These are phyloP conservation scores for Chaetomium strumarium DNA, from an alignment of 2,329 filamentous ascomycete species.

Conservation along the genomic window DNA sequence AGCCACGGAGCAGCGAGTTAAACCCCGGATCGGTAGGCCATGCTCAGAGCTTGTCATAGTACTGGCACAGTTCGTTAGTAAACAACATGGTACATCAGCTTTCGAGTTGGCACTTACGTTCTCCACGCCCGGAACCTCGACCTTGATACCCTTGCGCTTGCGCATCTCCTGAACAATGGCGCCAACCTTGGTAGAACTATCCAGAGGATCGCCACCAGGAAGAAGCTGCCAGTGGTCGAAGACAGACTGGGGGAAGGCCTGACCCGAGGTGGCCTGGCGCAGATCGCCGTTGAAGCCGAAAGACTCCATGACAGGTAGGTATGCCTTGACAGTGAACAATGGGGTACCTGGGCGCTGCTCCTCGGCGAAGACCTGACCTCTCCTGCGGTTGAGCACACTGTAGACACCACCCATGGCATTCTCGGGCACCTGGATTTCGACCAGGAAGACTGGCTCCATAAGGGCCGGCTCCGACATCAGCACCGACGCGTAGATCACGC, in stretches of 20 bases:
- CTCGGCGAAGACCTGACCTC: slow-evolving; percentile 99
- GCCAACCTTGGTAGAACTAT: slow-evolving; percentile 75
- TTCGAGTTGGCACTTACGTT: slow-evolving; percentile 65
- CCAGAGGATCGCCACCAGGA: slow-evolving; percentile 87
- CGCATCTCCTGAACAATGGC: slow-evolving; percentile 81
- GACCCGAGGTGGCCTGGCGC: slow-evolving; percentile 84
- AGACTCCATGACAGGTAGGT: slow-evolving; percentile 38
- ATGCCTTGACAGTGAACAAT: slow-evolving; percentile 81
- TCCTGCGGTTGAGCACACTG: slow-evolving; percentile 92
- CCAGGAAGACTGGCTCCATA: slow-evolving; percentile 95
- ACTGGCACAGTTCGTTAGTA: slow-evolving; percentile 53
- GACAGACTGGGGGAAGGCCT: slow-evolving; percentile 98
- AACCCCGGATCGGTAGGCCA: slow-evolving; percentile 37
- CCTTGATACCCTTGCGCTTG: slow-evolving; percentile 99
- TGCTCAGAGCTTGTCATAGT: slow-evolving; percentile 97
- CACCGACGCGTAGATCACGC: slow-evolving; percentile 90
- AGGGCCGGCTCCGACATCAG: slow-evolving; percentile 88
- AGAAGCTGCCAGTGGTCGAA: slow-evolving; percentile 99
- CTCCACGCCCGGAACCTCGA: slow-evolving; percentile 83
- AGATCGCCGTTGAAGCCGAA: slow-evolving; percentile 95
- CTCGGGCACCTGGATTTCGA: slow-evolving; percentile 99
- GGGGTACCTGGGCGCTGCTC: slow-evolving; percentile 97
- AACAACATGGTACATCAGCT: neutral
- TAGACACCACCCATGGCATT: slow-evolving; percentile 99
- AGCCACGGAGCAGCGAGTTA: slow-evolving; percentile 38